Base-by-base conservation (phyloP, 805 yeast species). In the Yarrowia porcina region DNA sequence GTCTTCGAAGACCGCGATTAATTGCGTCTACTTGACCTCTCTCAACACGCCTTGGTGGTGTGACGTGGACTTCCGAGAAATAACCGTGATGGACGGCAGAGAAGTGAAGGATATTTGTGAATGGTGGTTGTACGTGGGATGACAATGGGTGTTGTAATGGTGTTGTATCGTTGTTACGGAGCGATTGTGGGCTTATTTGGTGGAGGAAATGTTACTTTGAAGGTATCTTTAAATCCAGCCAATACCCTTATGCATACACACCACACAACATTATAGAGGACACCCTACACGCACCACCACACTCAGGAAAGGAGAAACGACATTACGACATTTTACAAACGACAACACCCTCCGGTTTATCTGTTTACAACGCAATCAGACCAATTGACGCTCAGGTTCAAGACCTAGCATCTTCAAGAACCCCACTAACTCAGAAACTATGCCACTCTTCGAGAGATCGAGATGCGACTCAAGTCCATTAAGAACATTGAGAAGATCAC, bases 401-500 rank as follows among this genome's bases (percentile, higher is more conserved):
- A n/a, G n/a, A n/a, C n/a, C n/a, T n/a, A n/a, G n/a, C n/a, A n/a
- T n/a, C n/a, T n/a, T n/a, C n/a, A n/a, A n/a, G n/a, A n/a, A n/a
- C n/a, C n/a, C n/a, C n/a, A 15, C 49, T 39, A 56, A 38, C 36
- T 13, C 67, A 89, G 97, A 88, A 87, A 86, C 82, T 93, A 90
- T 82, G 99, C 99, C 73, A 94, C 99, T 71, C 84, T 94, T 76
- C 93, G 97, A 82, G 99, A 94, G 80, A 96, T 94, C 74, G 99
- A 94, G 83, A 88, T 84, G 78, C 96, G 99, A 83, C 86, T 94
- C 76, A 94, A 94, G 83, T 90, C 97, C 69, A 94, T 94, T 77
- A 94, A 93, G 83, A 94, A 94, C 84, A 93, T 94, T 77, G 97
- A 94, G 82, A 94, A 94, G 83, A 94, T 94, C 81, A 94, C 99